These are phyloP conservation scores for Tricharina praecox DNA, from an alignment of 495 filamentous ascomycete genomes.

Conservation along the genomic window DNA sequence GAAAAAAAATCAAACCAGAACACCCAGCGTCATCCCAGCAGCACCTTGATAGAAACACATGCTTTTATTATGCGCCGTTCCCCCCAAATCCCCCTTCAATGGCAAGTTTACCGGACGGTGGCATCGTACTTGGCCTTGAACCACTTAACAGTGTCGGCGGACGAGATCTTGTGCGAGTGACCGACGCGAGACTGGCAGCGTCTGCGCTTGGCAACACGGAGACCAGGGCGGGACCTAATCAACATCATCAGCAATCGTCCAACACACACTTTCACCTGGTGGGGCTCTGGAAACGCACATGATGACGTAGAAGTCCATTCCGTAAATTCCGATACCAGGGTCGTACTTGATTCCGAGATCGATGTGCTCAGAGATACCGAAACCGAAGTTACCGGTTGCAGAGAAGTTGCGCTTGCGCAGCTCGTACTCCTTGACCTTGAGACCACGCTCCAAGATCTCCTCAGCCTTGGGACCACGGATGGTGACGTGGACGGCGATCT, in stretches of 20 bases:
- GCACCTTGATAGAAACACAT: neutral
- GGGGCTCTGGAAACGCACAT: slow-evolving; percentile 64
- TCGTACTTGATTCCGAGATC: slow-evolving; percentile 99
- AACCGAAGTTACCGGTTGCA: slow-evolving; percentile 98
- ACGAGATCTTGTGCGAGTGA: slow-evolving; percentile 76
- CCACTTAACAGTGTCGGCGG: slow-evolving; percentile 90
- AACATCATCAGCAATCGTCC: too few species aligned
- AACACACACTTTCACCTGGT: too few species aligned
- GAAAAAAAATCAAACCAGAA: neutral
- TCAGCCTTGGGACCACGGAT: slow-evolving; percentile 99
- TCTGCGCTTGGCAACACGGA: slow-evolving; percentile 89
- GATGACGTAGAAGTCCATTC: slow-evolving; percentile 99
- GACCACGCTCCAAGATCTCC: slow-evolving; percentile 98
- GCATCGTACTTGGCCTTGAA: slow-evolving; percentile 99
- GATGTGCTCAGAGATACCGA: slow-evolving; percentile 99
- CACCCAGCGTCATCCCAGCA: neutral
- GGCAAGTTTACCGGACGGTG: slow-evolving; percentile 61
- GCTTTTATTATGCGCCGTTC: slow-evolving; percentile 1
- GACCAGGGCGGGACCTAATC: slow-evolving; percentile 74
- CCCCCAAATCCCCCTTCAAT: neutral
- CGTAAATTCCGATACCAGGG: slow-evolving; percentile 98
- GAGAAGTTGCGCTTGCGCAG: slow-evolving; percentile 97
- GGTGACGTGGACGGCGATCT: slow-evolving; percentile 98
- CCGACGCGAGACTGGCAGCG: slow-evolving; percentile 76
- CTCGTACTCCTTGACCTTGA: slow-evolving; percentile 99